Base-by-base conservation (phyloP, 2,329 filamentous ascomycete genomes). In the Thielaviopsis populi region DNA sequence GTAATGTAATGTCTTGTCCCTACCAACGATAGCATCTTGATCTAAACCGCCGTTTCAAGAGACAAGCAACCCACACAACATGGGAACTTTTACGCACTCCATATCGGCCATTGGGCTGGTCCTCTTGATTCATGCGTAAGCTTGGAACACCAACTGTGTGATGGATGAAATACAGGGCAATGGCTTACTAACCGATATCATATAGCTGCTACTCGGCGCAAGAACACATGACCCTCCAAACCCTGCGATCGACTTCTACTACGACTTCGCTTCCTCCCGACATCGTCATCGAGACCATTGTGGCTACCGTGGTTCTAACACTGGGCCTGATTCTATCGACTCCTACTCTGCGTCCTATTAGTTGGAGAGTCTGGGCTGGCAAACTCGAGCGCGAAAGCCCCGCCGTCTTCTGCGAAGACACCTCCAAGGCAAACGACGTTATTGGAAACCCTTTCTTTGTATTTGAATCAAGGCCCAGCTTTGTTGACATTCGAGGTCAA, bases 161-260 rank as follows among this genome's bases (percentile, higher is more conserved):
- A 50, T 37, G 8, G 5, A n/a, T n/a, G n/a, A 37, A 37, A 33
- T 7, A 37, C 33, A 37, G 10, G 8, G 33, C 33, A 37, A 37
- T 37, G 33, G 33, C 46, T 88, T 73, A 60, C 46, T 50, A 50
- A 50, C 46, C 8, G 22, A 50, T 24, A 6, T 8, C 17, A 50
- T 63, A 72, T 72, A 99, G 94, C 68, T 95, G 91, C 76, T 99
- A 97, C 76, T 99, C 94, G 61, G 91, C 91, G 58, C 88, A 96
- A 75, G 94, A 99, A 76, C 89, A 96, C 76, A 87, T 89, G 6
- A 80, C 85, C 24, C 82, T 95, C 60, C 83, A 85, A 69, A 82
- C 85, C 64, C 79, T 79, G 69, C 75, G 76, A 63, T 77, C 78
- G 41, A 74, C 78, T 62, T 72, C 77, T 53, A 75, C 77, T 37